Percentiles rank a stretch among this genome's conserved stretches.
These are phyloP conservation scores for Papilionanthe hybrid DNA, from an alignment of 116 monocot species.

Conservation along the genomic window DNA sequence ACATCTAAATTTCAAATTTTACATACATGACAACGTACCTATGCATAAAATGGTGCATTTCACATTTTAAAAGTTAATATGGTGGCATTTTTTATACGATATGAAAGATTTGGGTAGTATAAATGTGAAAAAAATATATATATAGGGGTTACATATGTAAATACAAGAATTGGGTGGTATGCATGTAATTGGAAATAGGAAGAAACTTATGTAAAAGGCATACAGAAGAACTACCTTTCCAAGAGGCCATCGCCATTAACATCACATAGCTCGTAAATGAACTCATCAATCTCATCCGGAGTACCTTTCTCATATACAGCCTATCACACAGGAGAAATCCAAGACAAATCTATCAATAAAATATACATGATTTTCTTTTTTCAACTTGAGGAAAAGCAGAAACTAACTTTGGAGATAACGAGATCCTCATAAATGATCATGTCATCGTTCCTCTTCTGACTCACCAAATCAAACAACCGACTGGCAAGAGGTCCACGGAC, in stretches of 20 bases:
- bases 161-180: too few relatives aligned
- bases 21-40: too few relatives aligned
- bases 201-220: not conserved
- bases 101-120: too few relatives aligned
- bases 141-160: too few relatives aligned
- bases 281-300: constrained; percentile 77
- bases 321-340: constrained; percentile 19
- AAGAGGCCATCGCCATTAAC: constrained; percentile 56
- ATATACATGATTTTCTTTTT: not conserved
- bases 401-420: constrained; percentile 63
- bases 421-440: constrained; percentile 78
- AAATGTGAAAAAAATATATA: too few relatives aligned
- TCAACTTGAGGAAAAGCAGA: not conserved
- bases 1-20: too few relatives aligned
- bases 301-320: constrained; percentile 73
- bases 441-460: constrained; percentile 46
- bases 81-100: too few relatives aligned
- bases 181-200: not conserved
- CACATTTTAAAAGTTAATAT: too few relatives aligned
- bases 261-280: constrained; percentile 73
- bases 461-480: constrained; percentile 60
- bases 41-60: too few relatives aligned
- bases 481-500: constrained; percentile 42
- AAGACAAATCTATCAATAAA: not conserved
- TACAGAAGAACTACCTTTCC: constrained; percentile 36